A percentile compares a stretch with the other conserved stretches of the same genome.
These are phyloP conservation scores for Pichia insulana DNA, from an alignment of 805 yeast genomes.

Conservation along the genomic window DNA sequence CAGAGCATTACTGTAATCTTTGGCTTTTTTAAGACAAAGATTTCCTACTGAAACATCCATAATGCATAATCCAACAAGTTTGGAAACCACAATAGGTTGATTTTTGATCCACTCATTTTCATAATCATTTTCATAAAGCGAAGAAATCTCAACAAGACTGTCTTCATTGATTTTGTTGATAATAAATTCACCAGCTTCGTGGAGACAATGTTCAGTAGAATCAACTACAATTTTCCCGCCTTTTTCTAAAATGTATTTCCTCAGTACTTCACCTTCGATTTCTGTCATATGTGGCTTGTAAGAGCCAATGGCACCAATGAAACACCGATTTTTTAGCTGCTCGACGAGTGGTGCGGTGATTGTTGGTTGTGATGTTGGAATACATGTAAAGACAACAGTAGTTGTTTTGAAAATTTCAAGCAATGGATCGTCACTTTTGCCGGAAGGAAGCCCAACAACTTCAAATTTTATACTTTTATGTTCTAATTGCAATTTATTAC, in stretches of 20 bases:
- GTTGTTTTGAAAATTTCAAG: conserved; percentile 28
- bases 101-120: conserved; percentile 9
- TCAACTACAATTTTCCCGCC: conserved; percentile 47
- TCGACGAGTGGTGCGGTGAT: conserved; percentile 29
- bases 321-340: conserved; percentile 23
- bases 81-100: conserved; percentile 35
- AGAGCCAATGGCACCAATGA: conserved; percentile 55
- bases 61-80: conserved; percentile 54
- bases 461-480: conserved; percentile 20
- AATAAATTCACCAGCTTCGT: conserved; percentile 60
- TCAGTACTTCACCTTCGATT: conserved; percentile 37
- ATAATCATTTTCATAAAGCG: conserved; percentile 21
- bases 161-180: conserved; percentile 31
- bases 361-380: conserved; percentile 46
- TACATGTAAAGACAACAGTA: conserved; percentile 48
- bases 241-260: conserved; percentile 26
- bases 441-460: conserved; percentile 10
- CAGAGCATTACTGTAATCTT: conserved; percentile 22
- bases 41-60: conserved; percentile 55
- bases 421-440: conserved; percentile 14
- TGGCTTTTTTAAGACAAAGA: conserved; percentile 28
- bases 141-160: conserved; percentile 41
- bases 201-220: conserved; percentile 44
- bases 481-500: conserved; percentile 24
- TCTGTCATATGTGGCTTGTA: conserved; percentile 63